Percentiles rank a stretch among this genome's conserved stretches.
Evolutionary conservation across 106 monocot species (phyloP).

Genomic region (Ottelia alismoides): DNA sequence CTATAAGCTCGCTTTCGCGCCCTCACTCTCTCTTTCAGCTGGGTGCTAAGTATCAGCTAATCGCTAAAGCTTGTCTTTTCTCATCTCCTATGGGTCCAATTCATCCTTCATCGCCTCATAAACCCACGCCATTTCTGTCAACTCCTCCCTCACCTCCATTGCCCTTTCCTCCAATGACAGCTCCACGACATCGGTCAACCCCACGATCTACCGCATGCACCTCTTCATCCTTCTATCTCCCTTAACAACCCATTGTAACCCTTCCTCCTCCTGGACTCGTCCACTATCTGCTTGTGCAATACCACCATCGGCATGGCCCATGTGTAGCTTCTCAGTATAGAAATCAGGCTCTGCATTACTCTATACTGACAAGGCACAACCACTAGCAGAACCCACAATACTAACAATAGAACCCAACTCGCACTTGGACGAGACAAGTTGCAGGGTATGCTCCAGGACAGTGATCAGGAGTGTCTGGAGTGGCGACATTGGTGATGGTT

Average conservation of each 20-base stretch:
- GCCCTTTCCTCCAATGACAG: background rate
- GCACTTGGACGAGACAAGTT: background rate
- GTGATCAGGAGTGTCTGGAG: no score
- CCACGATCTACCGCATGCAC: background rate
- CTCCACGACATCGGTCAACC: background rate
- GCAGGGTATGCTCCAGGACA: background rate
- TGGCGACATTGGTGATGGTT: no score
- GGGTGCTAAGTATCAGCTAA: no score
- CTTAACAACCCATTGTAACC: background rate
- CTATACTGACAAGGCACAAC: background rate
- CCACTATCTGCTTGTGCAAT: background rate
- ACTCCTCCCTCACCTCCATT: background rate
- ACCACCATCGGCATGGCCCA: background rate
- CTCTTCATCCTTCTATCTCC: background rate
- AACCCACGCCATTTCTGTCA: background rate
- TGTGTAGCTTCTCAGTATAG: background rate
- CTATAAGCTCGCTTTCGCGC: no score
- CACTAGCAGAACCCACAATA: background rate
- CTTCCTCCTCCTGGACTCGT: background rate
- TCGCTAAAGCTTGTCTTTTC: no score
- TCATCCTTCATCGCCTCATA: no score
- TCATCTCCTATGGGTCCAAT: background rate
- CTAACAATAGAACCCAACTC: background rate
- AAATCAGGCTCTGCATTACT: background rate
- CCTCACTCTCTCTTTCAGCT: no score